A percentile compares a stretch with the other conserved stretches of the same genome.
phyloP scores from a whole-genome alignment of 306 rosid species.

The Cicer judaicum region DNA sequence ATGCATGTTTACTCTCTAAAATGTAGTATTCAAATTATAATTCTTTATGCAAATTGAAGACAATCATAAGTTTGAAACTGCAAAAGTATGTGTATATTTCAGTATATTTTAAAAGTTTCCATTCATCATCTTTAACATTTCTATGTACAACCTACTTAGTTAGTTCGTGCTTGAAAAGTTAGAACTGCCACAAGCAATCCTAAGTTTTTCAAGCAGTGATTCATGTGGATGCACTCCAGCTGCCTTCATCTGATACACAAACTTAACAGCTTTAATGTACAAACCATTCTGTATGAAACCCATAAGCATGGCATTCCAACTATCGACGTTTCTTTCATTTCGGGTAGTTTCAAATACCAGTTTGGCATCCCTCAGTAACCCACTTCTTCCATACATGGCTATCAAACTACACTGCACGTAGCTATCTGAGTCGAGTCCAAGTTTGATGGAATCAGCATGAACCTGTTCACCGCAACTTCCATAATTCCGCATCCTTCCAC shows the following conservation, averaged over 20 bases:
- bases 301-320: constrained; percentile 74
- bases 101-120: constrained; percentile 11
- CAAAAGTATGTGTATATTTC: neutral
- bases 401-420: constrained; percentile 63
- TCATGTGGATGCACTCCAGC: constrained; percentile 57
- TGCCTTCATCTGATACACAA: constrained; percentile 61
- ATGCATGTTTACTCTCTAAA: neutral
- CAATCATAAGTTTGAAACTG: constrained; percentile 19
- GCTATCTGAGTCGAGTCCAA: constrained; percentile 50
- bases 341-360: constrained; percentile 49
- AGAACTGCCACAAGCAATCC: constrained; percentile 54
- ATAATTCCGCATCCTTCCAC: constrained; percentile 55
- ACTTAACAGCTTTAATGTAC: constrained; percentile 62
- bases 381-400: constrained; percentile 67
- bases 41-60: constrained; percentile 5
- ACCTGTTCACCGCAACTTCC: constrained; percentile 59
- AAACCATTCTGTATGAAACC: constrained; percentile 53
- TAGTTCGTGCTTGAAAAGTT: constrained; percentile 29
- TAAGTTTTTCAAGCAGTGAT: constrained; percentile 58
- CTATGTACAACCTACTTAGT: constrained; percentile 39
- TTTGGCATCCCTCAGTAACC: constrained; percentile 55
- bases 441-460: constrained; percentile 61
- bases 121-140: constrained; percentile 16
- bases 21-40: constrained; percentile 6
- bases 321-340: constrained; percentile 47